Evolutionary conservation across 2,329 filamentous ascomycete species (phyloP), one percentile per base, ranked within the genome.

Genomic region (Nemania diffusa): DNA sequence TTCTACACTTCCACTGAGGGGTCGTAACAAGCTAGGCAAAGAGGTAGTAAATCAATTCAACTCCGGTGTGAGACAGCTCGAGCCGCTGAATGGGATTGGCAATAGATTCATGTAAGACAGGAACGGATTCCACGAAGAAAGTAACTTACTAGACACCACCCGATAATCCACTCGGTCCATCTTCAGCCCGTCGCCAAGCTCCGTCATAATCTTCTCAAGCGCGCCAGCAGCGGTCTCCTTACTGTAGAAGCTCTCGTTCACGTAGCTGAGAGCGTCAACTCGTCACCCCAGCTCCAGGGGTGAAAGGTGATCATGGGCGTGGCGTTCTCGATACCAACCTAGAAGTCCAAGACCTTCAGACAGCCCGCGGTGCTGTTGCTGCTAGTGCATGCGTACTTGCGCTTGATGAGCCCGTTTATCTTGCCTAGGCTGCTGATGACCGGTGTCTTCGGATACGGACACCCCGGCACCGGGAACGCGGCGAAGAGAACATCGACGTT

Each of bases 391-490:
- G 15, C 26, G 48, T 73, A 71, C 26, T 64, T 34, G 5, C 24
- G 51, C 55, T 70, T 56, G 11, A 73, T 26, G 27, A 62, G 66
- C 26, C 26, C 40, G n/a, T 72, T 68, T 11, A 73, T 22, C 50
- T 64, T 72, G 0, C 71, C 71, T 7, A 72, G 50, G 32, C 70
- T 72, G 34, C 72, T 73, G 24, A 74, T 56, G 15, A 71, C 70
- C 4, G 70, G 72, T 6, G 66, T 69, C 63, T 73, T 65, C 2
- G 64, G 50, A 5, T 53, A 68, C 13, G 69, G 72, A 1, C 69
- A 51, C 2, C 59, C 65, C 11, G 59, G 53, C 1, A 65, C 63
- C 1, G 61, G 8, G 20, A 67, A 67, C 1, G 61, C 32, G 20
- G 22, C 52, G 26, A 71, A 67, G 15, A 72, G 57, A 1, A 5